phyloP scores from a whole-genome alignment of 495 filamentous ascomycete species.

The Annulohypoxylon nitens region DNA sequence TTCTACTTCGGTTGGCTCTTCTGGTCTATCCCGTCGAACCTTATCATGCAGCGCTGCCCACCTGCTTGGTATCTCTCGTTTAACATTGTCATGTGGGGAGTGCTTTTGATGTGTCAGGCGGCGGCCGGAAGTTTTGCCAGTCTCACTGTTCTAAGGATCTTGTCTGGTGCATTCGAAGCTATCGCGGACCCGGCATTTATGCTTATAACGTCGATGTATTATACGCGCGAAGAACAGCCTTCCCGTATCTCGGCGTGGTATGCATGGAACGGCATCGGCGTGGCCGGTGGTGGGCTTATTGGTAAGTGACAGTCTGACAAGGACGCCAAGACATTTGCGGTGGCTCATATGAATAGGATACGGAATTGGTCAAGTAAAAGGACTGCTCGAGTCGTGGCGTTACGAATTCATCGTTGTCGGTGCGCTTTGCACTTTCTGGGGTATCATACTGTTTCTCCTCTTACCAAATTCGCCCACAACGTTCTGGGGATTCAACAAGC shows the following conservation, averaged over 20 bases:
- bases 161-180: constrained; percentile 28
- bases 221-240: constrained; percentile 37
- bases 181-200: constrained; percentile 26
- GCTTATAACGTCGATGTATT: constrained; percentile 33
- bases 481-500: constrained; percentile 8
- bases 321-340: neutral
- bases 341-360: neutral
- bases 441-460: constrained; percentile 3
- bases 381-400: constrained; percentile 1
- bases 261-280: constrained; percentile 57
- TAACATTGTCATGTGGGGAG: constrained; percentile 22
- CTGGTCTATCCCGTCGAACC: constrained; percentile 18
- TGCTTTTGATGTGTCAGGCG: constrained; percentile 15
- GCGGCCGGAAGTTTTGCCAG: constrained; percentile 11
- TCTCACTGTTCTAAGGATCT: constrained; percentile 1
- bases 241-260: constrained; percentile 57
- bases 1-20: constrained; percentile 27
- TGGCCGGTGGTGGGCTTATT: constrained; percentile 58
- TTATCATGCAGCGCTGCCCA: constrained; percentile 17
- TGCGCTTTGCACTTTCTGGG: constrained; percentile 7
- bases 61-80: constrained; percentile 1
- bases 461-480: constrained; percentile 6
- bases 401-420: constrained; percentile 8
- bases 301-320: constrained; percentile 3
- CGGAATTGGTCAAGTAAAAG: constrained; percentile 8